A percentile compares a stretch with the other conserved stretches of the same genome.
Conservation (phyloP, 2,329 filamentous ascomycete genomes). For the Botrytis cinerea region DNA sequence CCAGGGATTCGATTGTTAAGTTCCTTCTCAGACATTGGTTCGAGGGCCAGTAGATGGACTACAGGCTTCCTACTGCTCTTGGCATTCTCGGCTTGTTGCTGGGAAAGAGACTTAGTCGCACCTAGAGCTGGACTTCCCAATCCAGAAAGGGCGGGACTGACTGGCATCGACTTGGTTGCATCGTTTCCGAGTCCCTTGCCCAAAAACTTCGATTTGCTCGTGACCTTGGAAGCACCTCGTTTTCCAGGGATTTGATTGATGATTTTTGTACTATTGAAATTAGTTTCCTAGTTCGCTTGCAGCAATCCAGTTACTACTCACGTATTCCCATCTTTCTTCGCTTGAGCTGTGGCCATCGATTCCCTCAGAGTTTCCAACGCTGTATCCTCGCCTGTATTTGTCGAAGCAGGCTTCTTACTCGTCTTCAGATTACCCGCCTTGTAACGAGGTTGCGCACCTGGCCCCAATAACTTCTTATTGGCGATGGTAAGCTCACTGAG, state of each 20-base stretch:
- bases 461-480: constrained; percentile 19
- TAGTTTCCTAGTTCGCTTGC: constrained; percentile 32
- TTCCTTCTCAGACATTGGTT: constrained; percentile 53
- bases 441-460: constrained; percentile 10
- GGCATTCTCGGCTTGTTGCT: constrained; percentile 54
- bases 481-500: constrained; percentile 12
- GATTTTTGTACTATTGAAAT: constrained; percentile 45
- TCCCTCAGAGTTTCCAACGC: constrained; percentile 54
- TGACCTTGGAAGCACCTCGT: constrained; percentile 32
- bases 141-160: constrained; percentile 59
- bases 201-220: constrained; percentile 37
- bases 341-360: constrained; percentile 47
- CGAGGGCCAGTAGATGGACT: constrained; percentile 62
- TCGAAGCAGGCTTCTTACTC: constrained; percentile 32
- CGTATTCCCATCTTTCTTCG: constrained; percentile 51
- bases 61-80: constrained; percentile 56
- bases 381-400: constrained; percentile 49
- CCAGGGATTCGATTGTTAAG: constrained; percentile 55
- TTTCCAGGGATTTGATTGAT: constrained; percentile 41
- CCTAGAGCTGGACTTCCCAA: constrained; percentile 55
- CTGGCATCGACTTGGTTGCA: constrained; percentile 47
- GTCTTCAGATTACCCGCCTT: constrained; percentile 14
- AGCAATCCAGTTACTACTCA: constrained; percentile 40
- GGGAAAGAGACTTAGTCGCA: constrained; percentile 52
- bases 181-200: constrained; percentile 34